A percentile compares a stretch with the other conserved stretches of the same genome.
phyloP scores from a whole-genome alignment of 768 basidiomycete species.

The Suillus brevipes region DNA sequence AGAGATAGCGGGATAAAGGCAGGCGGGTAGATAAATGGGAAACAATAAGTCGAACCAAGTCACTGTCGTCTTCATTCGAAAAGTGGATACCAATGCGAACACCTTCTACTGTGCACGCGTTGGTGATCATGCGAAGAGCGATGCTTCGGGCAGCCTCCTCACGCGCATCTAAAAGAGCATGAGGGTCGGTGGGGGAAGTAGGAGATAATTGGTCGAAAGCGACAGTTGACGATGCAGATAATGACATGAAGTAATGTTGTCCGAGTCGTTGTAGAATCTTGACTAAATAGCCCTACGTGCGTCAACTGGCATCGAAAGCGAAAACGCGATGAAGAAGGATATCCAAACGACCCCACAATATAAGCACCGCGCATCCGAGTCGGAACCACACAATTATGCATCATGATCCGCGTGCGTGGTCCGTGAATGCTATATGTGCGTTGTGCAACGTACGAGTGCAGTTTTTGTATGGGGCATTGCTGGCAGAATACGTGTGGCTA shows the following conservation, averaged over 20 bases:
- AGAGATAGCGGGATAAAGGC: constrained; percentile 46
- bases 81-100: constrained; percentile 62
- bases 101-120: constrained; percentile 50
- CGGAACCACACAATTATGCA: background rate
- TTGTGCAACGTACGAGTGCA: background rate
- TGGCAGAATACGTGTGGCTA: background rate
- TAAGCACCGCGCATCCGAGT: background rate
- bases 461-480: background rate
- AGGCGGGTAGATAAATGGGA: constrained; percentile 43
- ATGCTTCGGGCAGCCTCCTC: constrained; percentile 58
- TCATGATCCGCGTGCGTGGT: background rate
- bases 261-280: background rate
- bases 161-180: constrained; percentile 59
- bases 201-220: constrained; percentile 3
- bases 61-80: constrained; percentile 53
- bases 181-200: constrained; percentile 19
- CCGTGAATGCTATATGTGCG: background rate
- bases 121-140: constrained; percentile 53
- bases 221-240: constrained; percentile 29
- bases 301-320: background rate
- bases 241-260: constrained; percentile 1
- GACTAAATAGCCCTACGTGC: background rate
- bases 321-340: background rate
- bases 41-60: constrained; percentile 60
- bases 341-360: too few species aligned